phyloP scores from a whole-genome alignment of 176 grass and related monocot genomes.

The Typha latifolia region DNA sequence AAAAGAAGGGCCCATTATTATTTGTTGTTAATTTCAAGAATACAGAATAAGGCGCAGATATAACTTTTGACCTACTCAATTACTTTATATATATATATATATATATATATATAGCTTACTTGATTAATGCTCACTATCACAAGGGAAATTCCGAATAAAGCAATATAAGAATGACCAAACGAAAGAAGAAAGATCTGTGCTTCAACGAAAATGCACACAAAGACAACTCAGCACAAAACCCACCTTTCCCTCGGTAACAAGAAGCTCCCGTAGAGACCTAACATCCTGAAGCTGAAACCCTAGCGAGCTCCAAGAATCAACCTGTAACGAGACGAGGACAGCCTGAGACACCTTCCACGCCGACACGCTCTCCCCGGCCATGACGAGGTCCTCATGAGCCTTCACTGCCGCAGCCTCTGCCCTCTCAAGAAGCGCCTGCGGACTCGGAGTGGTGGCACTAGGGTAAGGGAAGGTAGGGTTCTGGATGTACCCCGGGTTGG shows the following conservation, averaged over 20 bases:
- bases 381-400: constrained; percentile 37
- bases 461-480: neutral
- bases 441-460: neutral
- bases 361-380: constrained; percentile 52
- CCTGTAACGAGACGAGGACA: constrained; percentile 46
- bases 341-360: constrained; percentile 72
- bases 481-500: neutral
- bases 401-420: constrained; percentile 41
- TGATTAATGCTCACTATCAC: neutral
- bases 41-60: neutral
- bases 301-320: constrained; percentile 56
- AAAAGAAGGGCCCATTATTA: neutral
- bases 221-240: constrained; percentile 14
- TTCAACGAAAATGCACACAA: neutral
- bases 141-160: neutral
- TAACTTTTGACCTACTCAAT: neutral
- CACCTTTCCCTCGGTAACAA: constrained; percentile 70
- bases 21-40: neutral
- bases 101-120: neutral
- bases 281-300: constrained; percentile 64
- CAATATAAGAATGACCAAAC: constrained; percentile 8
- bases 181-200: neutral
- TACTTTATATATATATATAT: too few species aligned
- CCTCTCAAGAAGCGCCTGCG: constrained; percentile 30
- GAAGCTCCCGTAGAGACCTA: constrained; percentile 44